A percentile compares a stretch with the other conserved stretches of the same genome.
phyloP scores from a whole-genome alignment of 768 basidiomycete genomes.

The Rhodosporidiobolus odoratus region DNA sequence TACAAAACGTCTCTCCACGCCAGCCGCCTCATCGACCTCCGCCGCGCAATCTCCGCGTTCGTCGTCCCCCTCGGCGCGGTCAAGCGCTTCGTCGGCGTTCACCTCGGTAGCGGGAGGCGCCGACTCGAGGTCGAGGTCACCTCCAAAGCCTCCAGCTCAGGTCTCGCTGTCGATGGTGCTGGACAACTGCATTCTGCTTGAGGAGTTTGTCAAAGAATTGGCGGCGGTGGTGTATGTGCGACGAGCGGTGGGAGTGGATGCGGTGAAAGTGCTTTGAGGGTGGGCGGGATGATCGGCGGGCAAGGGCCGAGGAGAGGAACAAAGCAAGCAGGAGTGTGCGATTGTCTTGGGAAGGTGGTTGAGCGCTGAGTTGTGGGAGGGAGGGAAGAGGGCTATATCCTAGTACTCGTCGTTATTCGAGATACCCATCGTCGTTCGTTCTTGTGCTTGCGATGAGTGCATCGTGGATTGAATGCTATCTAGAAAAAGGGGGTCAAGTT shows the following conservation, averaged over 20 bases:
- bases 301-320: not conserved
- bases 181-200: conserved; percentile 90
- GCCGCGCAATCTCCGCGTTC: not conserved
- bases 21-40: not conserved
- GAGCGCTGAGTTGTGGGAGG: too few relatives aligned
- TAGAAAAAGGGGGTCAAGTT: too few relatives aligned
- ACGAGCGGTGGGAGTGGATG: conserved; percentile 75
- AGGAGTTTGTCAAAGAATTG: conserved; percentile 90
- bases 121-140: not conserved
- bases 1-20: conserved; percentile 14
- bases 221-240: conserved; percentile 78
- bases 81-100: not conserved
- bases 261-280: conserved; percentile 15
- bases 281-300: not conserved
- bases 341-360: too few relatives aligned
- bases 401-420: too few relatives aligned
- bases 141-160: conserved; percentile 32
- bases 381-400: too few relatives aligned
- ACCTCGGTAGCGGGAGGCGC: not conserved
- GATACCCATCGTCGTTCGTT: too few relatives aligned
- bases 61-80: conserved; percentile 3
- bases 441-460: too few relatives aligned
- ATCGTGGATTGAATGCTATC: too few relatives aligned
- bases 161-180: conserved; percentile 76
- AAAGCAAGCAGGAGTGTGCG: too few relatives aligned